Evolutionary conservation across 2,329 filamentous ascomycete genomes (phyloP), one percentile per base, ranked within the genome.

Genomic region (Aurifilum marmelostoma): DNA sequence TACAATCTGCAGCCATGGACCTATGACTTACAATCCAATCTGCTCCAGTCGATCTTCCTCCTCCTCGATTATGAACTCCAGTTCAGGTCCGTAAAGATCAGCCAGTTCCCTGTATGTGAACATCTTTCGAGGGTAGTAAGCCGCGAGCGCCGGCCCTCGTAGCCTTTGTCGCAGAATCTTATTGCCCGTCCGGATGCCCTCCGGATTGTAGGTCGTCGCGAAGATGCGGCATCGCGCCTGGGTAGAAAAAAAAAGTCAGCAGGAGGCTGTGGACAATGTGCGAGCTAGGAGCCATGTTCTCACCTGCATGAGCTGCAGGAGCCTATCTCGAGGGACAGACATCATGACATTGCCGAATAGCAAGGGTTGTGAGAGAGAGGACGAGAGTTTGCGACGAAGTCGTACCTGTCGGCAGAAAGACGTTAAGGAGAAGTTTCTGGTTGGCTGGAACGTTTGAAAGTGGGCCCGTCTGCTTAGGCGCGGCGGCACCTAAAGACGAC

Each of bases 181-280:
- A 83, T 96, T 97, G 76, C 96, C 96, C 74, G 93, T 88, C 71
- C 96, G 92, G 71, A 91, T 80, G 74, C 89, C 84, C 67, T 93
- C 86, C 34, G 96, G 96, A 81, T 99, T 99, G 85, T 90, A 98
- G 66, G 91, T 94, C 64, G 92, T 92, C 76, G 90, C 91, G 85
- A 98, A 99, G 83, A 98, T 88, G 79, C 90, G 89, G 86, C 93
- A 97, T 91, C 94, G 94, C 77, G 88, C 87, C 94, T 97, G 75
- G 56, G 14, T 27, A 9, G 16, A 9, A 5, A 61, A 8, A 34
- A 34, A 34, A 4, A 34, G 50, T 71, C 54, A 72, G 70, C 12
- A 21, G 8, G 24, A 24, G 18, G 24, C 54, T n/a, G 24, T 54
- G 74, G 41, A 70, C 50, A 12, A 8, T 56, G 52, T 29, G 29